Evolutionary conservation across 257 asterid species (phyloP).

Genomic region (Fraxinus cuspidata): DNA sequence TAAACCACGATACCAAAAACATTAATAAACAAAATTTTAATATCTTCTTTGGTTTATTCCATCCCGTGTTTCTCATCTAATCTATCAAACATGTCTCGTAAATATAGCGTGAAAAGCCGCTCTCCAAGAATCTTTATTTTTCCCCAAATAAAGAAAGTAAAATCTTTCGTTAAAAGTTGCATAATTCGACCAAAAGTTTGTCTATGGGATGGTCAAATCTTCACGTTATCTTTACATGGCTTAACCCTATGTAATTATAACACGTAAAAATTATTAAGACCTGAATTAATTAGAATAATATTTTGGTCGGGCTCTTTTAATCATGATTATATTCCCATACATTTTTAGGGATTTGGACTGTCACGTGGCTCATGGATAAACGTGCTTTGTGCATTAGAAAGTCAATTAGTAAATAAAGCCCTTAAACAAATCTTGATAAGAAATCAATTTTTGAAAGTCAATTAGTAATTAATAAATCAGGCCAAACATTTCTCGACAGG

Average conservation of each 20-base stretch:
- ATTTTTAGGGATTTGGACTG: neutral
- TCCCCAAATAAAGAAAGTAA: neutral
- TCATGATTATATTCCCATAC: conserved; percentile 31
- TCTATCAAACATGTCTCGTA: too few relatives aligned
- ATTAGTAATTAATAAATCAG: neutral
- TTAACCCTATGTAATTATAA: neutral
- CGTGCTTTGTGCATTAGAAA: conserved; percentile 31
- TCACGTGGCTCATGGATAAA: conserved; percentile 38
- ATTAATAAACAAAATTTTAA: too few relatives aligned
- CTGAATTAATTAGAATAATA: conserved; percentile 1
- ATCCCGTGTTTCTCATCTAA: too few relatives aligned
- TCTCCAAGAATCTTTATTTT: neutral
- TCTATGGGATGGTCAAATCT: neutral
- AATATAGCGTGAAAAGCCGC: too few relatives aligned
- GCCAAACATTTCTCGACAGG: neutral
- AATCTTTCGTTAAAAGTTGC: neutral
- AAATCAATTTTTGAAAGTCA: conserved; percentile 15
- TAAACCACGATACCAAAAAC: too few relatives aligned
- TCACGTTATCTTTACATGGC: conserved; percentile 17
- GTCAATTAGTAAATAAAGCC: conserved; percentile 35
- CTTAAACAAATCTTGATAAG: neutral
- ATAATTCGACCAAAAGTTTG: conserved; percentile 1
- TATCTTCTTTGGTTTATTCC: too few relatives aligned
- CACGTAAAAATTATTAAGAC: neutral
- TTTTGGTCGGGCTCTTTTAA: conserved; percentile 31